Conservation (phyloP, 805 yeast species). For the Saccharomycopsis fibuligera region DNA sequence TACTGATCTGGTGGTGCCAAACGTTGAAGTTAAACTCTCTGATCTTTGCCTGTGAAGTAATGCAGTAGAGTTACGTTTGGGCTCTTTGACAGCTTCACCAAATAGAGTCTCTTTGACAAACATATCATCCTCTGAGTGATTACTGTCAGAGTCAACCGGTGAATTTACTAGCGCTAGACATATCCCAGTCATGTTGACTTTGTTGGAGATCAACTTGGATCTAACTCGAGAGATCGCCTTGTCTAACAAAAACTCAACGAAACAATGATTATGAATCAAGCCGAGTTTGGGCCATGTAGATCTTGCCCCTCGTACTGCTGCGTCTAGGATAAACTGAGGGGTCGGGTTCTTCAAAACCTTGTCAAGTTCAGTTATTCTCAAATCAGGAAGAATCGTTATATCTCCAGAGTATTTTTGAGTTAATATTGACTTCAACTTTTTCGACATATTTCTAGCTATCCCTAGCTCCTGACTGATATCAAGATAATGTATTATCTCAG, state of each 20-base stretch:
- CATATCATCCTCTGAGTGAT: neutral
- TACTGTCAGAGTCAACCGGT: slow-evolving; percentile 11
- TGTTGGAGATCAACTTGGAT: slow-evolving; percentile 12
- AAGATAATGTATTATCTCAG: slow-evolving; percentile 74
- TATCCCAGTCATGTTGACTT: slow-evolving; percentile 4
- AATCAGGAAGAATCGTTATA: slow-evolving; percentile 83
- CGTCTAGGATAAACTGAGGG: slow-evolving; percentile 61
- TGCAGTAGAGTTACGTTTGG: neutral
- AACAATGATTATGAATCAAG: slow-evolving; percentile 81
- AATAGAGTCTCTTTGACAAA: neutral
- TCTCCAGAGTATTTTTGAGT: slow-evolving; percentile 91
- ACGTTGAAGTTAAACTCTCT: neutral
- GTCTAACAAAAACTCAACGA: slow-evolving; percentile 83
- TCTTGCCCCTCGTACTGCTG: slow-evolving; percentile 74
- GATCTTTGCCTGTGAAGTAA: slow-evolving; percentile 5
- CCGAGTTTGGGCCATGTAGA: slow-evolving; percentile 94
- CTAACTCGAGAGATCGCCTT: slow-evolving; percentile 44
- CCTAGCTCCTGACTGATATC: slow-evolving; percentile 73
- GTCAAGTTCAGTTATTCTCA: slow-evolving; percentile 49
- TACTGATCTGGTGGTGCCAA: slow-evolving; percentile 1
- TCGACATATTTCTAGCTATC: slow-evolving; percentile 60
- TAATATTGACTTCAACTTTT: slow-evolving; percentile 67
- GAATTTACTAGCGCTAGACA: slow-evolving; percentile 16
- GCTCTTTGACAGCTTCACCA: neutral
- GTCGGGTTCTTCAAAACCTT: slow-evolving; percentile 77